A percentile compares a stretch with the other conserved stretches of the same genome.
phyloP scores from a whole-genome alignment of 805 yeast species.

The Maudiozyma serrabonitensis region DNA sequence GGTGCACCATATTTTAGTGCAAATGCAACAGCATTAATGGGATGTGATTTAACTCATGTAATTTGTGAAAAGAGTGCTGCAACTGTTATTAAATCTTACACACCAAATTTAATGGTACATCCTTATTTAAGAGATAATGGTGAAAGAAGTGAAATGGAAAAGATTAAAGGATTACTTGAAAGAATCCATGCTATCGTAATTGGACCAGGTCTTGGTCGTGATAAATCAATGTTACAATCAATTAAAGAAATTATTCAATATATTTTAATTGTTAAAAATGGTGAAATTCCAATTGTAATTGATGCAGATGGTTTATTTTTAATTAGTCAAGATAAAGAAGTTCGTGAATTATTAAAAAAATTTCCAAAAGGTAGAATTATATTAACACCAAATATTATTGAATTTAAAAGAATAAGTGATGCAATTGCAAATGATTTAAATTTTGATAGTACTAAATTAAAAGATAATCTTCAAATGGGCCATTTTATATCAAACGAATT shows the following conservation, averaged over 20 bases:
- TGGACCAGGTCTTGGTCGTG: conserved; percentile 94
- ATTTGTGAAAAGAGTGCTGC: conserved; percentile 80
- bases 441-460: conserved; percentile 21
- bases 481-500: conserved; percentile 16
- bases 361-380: conserved; percentile 50
- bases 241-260: conserved; percentile 44
- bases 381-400: conserved; percentile 84
- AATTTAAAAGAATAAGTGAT: conserved; percentile 60
- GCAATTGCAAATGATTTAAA: conserved; percentile 23
- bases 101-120: conserved; percentile 94
- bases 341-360: conserved; percentile 32
- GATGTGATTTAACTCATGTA: conserved; percentile 83
- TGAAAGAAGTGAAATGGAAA: conserved; percentile 39
- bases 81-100: conserved; percentile 70
- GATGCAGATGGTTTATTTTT: conserved; percentile 87
- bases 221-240: conserved; percentile 51
- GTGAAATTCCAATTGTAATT: conserved; percentile 60
- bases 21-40: conserved; percentile 72
- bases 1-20: conserved; percentile 95
- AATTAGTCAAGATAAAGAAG: conserved; percentile 33
- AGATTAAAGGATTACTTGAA: conserved; percentile 44
- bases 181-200: conserved; percentile 75
- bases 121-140: conserved; percentile 53
- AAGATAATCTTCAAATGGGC: conserved; percentile 17
- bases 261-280: conserved; percentile 38